phyloP scores from a whole-genome alignment of 1,284 basidiomycete genomes.

The Cystobasidium pallidum region DNA sequence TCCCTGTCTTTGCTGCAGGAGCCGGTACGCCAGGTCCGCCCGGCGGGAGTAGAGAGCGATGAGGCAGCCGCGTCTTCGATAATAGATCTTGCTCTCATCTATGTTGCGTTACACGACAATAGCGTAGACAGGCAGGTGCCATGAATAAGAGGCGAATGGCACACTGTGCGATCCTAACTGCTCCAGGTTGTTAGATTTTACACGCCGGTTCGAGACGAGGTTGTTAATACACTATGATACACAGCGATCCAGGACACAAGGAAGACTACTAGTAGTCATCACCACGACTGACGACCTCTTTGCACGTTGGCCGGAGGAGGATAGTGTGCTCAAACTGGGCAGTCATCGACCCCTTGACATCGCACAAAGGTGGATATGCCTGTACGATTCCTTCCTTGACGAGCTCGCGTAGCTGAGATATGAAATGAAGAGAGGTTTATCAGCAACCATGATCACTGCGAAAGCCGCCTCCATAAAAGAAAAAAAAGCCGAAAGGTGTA shows the following conservation, averaged over 20 bases:
- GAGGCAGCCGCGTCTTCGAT: too few species aligned
- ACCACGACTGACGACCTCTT: slow-evolving; percentile 73
- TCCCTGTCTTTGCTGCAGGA: too few species aligned
- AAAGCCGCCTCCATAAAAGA: not conserved
- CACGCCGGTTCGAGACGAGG: not conserved
- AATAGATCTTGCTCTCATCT: too few species aligned
- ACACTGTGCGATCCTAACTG: too few species aligned
- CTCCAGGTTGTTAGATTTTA: not conserved
- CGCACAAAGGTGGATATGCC: slow-evolving; percentile 92
- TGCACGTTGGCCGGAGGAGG: slow-evolving; percentile 82
- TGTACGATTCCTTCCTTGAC: slow-evolving; percentile 86
- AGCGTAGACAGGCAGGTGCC: too few species aligned
- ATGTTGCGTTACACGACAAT: too few species aligned
- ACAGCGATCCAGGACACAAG: not conserved
- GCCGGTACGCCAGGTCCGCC: too few species aligned
- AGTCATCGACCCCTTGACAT: slow-evolving; percentile 72
- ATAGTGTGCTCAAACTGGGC: slow-evolving; percentile 97
- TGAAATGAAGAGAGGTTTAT: not conserved
- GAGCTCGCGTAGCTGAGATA: slow-evolving; percentile 76
- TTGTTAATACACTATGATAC: slow-evolving; percentile 1
- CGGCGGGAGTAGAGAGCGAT: too few species aligned
- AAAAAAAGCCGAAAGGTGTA: too few species aligned
- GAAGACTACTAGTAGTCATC: slow-evolving; percentile 34
- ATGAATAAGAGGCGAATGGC: too few species aligned
- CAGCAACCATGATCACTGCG: not conserved